Percentiles rank a stretch among this genome's conserved stretches.
phyloP scores from a whole-genome alignment of 768 basidiomycete species.

The Boletus rubescentipes region DNA sequence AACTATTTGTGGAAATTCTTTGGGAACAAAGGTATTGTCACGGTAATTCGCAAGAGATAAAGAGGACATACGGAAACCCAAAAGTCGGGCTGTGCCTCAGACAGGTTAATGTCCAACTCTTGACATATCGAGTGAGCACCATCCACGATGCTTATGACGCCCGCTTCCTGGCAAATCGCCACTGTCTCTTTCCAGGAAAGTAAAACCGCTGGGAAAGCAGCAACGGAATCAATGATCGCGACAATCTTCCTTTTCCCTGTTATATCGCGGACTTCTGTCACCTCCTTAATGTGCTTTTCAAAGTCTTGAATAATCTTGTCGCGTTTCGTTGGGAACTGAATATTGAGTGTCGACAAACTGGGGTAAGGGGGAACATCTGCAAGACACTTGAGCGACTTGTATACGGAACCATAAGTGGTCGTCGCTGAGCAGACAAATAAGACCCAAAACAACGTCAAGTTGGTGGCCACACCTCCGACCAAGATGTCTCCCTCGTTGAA shows the following conservation, averaged over 20 bases:
- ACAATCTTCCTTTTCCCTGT: conserved; percentile 48
- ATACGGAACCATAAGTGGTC: conserved; percentile 58
- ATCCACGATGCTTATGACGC: conserved; percentile 69
- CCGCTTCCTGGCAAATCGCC: conserved; percentile 58
- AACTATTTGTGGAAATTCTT: conserved; percentile 90
- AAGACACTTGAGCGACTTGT: conserved; percentile 50
- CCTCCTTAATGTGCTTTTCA: conserved; percentile 34
- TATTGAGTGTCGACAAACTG: conserved; percentile 43
- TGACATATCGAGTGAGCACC: conserved; percentile 81
- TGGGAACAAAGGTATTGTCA: neutral
- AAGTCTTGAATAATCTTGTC: conserved; percentile 54
- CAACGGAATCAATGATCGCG: conserved; percentile 68
- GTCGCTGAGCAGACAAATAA: conserved; percentile 37
- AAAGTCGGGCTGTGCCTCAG: conserved; percentile 62
- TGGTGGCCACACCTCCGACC: conserved; percentile 37
- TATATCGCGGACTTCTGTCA: conserved; percentile 24
- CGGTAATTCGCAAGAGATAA: neutral
- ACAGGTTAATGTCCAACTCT: conserved; percentile 59
- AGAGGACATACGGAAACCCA: conserved; percentile 62
- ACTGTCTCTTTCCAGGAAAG: conserved; percentile 76
- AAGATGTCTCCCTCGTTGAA: conserved; percentile 58
- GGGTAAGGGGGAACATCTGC: conserved; percentile 57
- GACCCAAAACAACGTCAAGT: neutral
- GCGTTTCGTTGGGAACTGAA: conserved; percentile 58
- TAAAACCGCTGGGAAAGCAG: conserved; percentile 56